Conservation (phyloP, 306 rosid genomes). For the cucumber (Cucumis sativus) region Cucumber_9930_V3 NC_026659.2:27292001-27292500, state of each 20-base stretch:
- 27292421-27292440: no score
- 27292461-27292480: no score
- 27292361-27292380: background rate
- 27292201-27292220: background rate
- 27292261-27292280: background rate
- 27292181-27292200: background rate
- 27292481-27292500: no score
- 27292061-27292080: conserved; percentile 54
- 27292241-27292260: background rate
- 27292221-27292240: background rate
- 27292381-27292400: no score
- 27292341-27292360: background rate
- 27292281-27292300: background rate
- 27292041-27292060: conserved; percentile 74
- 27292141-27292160: conserved; percentile 36
- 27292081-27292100: conserved; percentile 54
- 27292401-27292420: no score
- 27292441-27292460: no score
- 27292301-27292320: background rate
- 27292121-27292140: conserved; percentile 80
- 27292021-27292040: background rate
- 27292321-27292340: background rate
- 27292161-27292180: background rate
- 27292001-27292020: background rate
- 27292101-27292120: conserved; percentile 62